A percentile compares a stretch with the other conserved stretches of the same genome.
Conservation (phyloP, 257 asterid genomes). For the Coffea eugenioides region DNA sequence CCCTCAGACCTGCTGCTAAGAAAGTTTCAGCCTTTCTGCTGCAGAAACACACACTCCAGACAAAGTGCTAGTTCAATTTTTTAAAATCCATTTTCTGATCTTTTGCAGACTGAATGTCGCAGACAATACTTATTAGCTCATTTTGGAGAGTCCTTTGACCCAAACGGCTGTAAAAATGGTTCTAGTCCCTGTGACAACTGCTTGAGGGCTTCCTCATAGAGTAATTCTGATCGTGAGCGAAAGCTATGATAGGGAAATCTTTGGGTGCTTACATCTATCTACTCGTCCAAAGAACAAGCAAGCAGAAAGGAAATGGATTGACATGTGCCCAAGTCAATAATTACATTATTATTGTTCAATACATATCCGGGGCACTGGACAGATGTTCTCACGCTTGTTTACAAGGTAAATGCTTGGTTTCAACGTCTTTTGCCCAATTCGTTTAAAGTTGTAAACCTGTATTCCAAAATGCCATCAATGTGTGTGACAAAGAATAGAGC, state of each 20-base stretch:
- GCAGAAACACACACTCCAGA: not conserved
- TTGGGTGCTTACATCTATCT: not conserved
- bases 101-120: slow-evolving; percentile 78
- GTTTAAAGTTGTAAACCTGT: not conserved
- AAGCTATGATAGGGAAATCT: not conserved
- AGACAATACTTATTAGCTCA: slow-evolving; percentile 72
- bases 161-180: slow-evolving; percentile 61
- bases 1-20: not conserved
- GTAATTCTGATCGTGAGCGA: not conserved
- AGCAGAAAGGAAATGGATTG: not conserved
- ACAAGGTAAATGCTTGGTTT: not conserved
- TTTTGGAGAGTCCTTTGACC: slow-evolving; percentile 77
- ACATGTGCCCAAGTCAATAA: not conserved
- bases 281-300: not conserved
- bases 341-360: not conserved
- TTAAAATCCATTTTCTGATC: not conserved
- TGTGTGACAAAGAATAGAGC: not conserved
- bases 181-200: slow-evolving; percentile 94
- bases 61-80: not conserved
- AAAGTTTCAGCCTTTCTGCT: not conserved
- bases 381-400: not conserved
- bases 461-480: not conserved
- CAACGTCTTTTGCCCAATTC: not conserved
- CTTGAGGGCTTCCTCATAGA: slow-evolving; percentile 53
- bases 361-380: not conserved